phyloP scores from a whole-genome alignment of 2,329 filamentous ascomycete genomes.

The Fusarium foetens region DNA sequence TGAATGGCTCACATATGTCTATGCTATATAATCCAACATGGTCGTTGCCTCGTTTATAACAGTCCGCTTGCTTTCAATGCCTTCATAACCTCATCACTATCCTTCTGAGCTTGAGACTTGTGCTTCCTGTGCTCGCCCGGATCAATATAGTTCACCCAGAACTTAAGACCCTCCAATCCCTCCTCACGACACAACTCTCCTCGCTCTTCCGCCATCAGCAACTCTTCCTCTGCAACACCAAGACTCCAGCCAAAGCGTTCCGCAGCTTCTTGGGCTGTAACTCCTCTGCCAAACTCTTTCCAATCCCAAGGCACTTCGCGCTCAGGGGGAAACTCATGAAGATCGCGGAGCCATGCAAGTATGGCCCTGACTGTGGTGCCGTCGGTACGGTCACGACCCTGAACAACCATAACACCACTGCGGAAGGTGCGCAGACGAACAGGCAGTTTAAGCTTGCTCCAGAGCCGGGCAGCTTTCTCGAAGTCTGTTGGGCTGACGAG shows the following conservation, averaged over 20 bases:
- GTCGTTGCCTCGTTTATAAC: conserved; percentile 18
- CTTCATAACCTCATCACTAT: conserved; percentile 55
- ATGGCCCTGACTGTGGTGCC: conserved; percentile 86
- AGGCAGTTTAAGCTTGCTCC: conserved; percentile 87
- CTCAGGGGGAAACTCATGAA: conserved; percentile 73
- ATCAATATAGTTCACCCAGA: conserved; percentile 85
- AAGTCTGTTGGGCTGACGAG: conserved; percentile 93
- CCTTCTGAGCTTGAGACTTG: conserved; percentile 44
- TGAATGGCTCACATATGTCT: conserved; percentile 12
- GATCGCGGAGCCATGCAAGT: conserved; percentile 78
- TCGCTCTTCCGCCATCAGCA: conserved; percentile 96
- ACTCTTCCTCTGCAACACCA: conserved; percentile 91
- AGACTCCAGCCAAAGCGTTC: conserved; percentile 97
- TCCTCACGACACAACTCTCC: conserved; percentile 91
- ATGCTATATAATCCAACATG: conserved; percentile 12
- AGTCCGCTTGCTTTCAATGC: conserved; percentile 56
- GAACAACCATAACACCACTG: conserved; percentile 93
- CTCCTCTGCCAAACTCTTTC: conserved; percentile 80
- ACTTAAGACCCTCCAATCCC: conserved; percentile 87
- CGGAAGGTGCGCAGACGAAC: conserved; percentile 89
- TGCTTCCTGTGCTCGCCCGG: conserved; percentile 53
- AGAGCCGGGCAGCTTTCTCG: conserved; percentile 86
- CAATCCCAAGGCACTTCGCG: conserved; percentile 79
- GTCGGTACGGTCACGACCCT: conserved; percentile 87
- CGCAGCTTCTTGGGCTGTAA: conserved; percentile 89